Evolutionary conservation across 176 grass and related monocot species (phyloP).

Genomic region (Carex kokanica): DNA sequence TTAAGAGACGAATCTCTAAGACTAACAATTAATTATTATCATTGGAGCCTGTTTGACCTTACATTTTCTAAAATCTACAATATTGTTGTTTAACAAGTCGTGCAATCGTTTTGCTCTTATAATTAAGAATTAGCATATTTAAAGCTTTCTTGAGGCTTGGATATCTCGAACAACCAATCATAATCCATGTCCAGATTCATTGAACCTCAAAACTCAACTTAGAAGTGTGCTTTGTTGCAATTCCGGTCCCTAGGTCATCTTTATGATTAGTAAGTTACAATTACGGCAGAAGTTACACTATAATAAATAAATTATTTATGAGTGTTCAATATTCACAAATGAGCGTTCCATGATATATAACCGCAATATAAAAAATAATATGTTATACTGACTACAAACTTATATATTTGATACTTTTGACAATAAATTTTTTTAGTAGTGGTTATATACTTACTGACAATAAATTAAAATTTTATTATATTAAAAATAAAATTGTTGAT

Average conservation of each 20-base stretch:
- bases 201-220: background rate
- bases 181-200: slow-evolving; percentile 6
- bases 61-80: background rate
- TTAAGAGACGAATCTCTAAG: background rate
- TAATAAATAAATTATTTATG: background rate
- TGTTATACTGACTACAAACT: background rate
- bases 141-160: background rate
- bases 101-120: slow-evolving; percentile 4
- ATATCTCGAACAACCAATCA: background rate
- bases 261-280: background rate
- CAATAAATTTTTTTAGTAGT: too few species aligned
- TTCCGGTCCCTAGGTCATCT: background rate
- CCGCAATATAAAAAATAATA: too few species aligned
- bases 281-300: background rate
- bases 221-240: background rate
- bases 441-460: too few species aligned
- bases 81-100: background rate
- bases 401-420: too few species aligned
- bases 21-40: background rate
- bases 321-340: background rate
- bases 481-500: background rate
- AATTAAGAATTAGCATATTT: background rate
- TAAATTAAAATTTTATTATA: too few species aligned
- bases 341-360: too few species aligned
- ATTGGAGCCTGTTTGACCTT: background rate